Evolutionary conservation across 768 basidiomycete species (phyloP).

Genomic region (Coprinopsis strossmayeri): DNA sequence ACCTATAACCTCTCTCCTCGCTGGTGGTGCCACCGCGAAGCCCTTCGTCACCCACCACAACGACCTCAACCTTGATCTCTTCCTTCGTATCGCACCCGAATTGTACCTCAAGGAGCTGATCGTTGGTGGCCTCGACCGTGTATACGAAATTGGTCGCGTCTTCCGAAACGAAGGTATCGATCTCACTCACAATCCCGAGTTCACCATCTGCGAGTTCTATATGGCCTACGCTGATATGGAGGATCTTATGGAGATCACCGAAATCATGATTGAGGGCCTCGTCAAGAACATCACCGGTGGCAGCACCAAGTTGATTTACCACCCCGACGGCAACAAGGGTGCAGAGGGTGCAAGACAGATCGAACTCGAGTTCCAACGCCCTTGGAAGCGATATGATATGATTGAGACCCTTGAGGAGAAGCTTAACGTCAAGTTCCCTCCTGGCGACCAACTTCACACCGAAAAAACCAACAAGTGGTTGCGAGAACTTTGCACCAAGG

Average conservation of each 20-base stretch:
- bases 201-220: slow-evolving; percentile 99
- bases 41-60: slow-evolving; percentile 99
- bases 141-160: slow-evolving; percentile 97
- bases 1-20: slow-evolving; percentile 94
- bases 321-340: slow-evolving; percentile 91
- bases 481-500: slow-evolving; percentile 75
- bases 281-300: slow-evolving; percentile 84
- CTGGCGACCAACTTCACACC: slow-evolving; percentile 84
- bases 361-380: slow-evolving; percentile 81
- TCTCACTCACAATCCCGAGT: slow-evolving; percentile 98
- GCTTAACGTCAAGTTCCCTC: slow-evolving; percentile 85
- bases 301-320: slow-evolving; percentile 72
- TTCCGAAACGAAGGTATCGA: slow-evolving; percentile 99
- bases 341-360: slow-evolving; percentile 55
- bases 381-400: slow-evolving; percentile 99
- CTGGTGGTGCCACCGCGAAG: slow-evolving; percentile 97
- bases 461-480: slow-evolving; percentile 86
- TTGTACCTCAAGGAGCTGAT: slow-evolving; percentile 96
- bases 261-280: slow-evolving; percentile 82
- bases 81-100: slow-evolving; percentile 96
- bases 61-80: slow-evolving; percentile 93
- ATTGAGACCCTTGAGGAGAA: slow-evolving; percentile 94
- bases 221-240: slow-evolving; percentile 99
- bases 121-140: slow-evolving; percentile 95
- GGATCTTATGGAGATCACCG: slow-evolving; percentile 97